These are phyloP conservation scores for Solanum arcanum DNA, from an alignment of 257 asterid species.

Conservation along the genomic window DNA sequence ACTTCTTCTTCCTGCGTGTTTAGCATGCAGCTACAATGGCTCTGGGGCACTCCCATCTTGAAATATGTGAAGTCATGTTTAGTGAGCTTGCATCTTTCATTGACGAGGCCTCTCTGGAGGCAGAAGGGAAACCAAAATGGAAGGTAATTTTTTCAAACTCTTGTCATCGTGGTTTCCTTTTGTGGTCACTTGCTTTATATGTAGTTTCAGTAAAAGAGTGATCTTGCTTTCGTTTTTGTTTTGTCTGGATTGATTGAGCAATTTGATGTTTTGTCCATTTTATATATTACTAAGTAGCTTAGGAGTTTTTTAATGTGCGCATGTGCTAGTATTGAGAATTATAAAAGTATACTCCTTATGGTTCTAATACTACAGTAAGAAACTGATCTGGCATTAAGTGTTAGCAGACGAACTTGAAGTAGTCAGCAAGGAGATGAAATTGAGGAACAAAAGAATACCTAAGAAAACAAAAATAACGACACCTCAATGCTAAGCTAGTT, in stretches of 20 bases:
- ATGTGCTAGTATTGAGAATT: neutral
- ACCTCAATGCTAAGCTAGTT: neutral
- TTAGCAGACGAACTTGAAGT: neutral
- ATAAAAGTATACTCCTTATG: neutral
- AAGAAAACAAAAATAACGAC: neutral
- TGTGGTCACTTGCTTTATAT: neutral
- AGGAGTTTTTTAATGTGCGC: neutral
- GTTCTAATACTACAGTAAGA: neutral
- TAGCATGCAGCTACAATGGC: slow-evolving; percentile 99
- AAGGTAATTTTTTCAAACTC: slow-evolving; percentile 42
- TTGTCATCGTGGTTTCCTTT: neutral
- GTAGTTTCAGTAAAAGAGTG: neutral
- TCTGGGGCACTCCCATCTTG: slow-evolving; percentile 98
- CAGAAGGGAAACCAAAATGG: slow-evolving; percentile 98
- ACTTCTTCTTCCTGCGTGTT: neutral
- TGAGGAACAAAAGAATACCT: neutral
- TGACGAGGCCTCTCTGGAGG: slow-evolving; percentile 85
- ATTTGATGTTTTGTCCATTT: neutral
- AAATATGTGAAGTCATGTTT: slow-evolving; percentile 93
- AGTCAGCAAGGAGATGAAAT: neutral
- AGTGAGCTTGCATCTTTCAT: slow-evolving; percentile 92
- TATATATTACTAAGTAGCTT: neutral
- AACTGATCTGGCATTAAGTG: neutral
- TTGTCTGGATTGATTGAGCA: neutral
- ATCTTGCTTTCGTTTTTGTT: neutral